phyloP scores from a whole-genome alignment of 345 rosid species.

The Linum usitatissimum region DNA sequence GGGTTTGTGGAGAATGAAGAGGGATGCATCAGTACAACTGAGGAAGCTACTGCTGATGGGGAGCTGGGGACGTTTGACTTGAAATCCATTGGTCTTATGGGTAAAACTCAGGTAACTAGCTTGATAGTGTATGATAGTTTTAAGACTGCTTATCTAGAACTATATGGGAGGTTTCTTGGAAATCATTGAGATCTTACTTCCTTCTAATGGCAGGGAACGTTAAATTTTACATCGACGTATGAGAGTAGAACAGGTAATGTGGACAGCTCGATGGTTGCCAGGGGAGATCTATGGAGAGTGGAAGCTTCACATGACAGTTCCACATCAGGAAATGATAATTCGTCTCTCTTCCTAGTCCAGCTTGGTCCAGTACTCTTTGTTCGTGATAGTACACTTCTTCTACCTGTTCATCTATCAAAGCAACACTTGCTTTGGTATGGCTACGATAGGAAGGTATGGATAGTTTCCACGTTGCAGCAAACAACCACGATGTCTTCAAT shows the following conservation, averaged over 20 bases:
- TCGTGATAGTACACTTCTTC: conserved; percentile 78
- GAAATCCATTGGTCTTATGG: conserved; percentile 40
- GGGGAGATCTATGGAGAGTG: conserved; percentile 94
- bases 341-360: conserved; percentile 82
- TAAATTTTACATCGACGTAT: conserved; percentile 70
- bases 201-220: conserved; percentile 35
- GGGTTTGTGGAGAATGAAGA: conserved; percentile 30
- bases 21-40: not conserved
- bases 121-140: no score
- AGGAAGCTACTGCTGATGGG: conserved; percentile 34
- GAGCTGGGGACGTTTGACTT: conserved; percentile 43
- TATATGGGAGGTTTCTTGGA: no score
- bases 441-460: conserved; percentile 83
- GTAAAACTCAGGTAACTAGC: conserved; percentile 53
- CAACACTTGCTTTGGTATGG: conserved; percentile 99
- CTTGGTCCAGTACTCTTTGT: conserved; percentile 89
- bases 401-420: conserved; percentile 85
- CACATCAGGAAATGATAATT: conserved; percentile 49
- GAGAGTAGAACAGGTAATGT: conserved; percentile 61
- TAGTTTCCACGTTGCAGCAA: conserved; percentile 1
- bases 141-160: no score
- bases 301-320: conserved; percentile 72
- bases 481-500: not conserved
- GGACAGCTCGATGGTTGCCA: conserved; percentile 71
- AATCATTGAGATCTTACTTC: no score